phyloP scores from a whole-genome alignment of 495 filamentous ascomycete species.

The Lasiosphaeria ovina region DNA sequence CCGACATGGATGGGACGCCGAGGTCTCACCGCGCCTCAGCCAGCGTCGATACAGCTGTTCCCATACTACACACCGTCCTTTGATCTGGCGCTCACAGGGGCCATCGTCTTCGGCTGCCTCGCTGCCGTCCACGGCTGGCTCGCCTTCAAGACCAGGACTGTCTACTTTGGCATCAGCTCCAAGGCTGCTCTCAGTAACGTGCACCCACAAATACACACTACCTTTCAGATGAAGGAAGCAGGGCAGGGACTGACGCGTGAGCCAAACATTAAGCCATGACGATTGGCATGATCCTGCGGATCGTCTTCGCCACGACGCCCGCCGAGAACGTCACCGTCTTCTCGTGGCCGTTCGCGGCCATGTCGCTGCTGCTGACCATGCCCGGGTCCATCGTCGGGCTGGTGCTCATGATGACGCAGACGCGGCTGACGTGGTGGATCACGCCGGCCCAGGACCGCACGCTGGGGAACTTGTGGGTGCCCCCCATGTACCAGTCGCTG shows the following conservation, averaged over 20 bases:
- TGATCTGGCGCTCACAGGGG: background rate
- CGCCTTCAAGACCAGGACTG: conserved; percentile 2
- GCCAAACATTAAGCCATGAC: background rate
- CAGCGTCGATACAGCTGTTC: background rate
- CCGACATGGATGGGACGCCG: too few relatives aligned
- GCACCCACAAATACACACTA: background rate
- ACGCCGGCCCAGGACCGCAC: conserved; percentile 6
- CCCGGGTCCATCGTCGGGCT: conserved; percentile 7
- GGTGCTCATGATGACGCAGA: conserved; percentile 16
- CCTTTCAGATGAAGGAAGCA: too few relatives aligned
- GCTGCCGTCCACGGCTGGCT: background rate
- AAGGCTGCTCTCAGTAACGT: conserved; percentile 7
- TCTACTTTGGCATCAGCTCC: background rate
- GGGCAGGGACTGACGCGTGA: background rate
- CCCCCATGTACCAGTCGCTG: conserved; percentile 9
- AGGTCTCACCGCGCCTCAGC: background rate
- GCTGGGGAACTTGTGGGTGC: conserved; percentile 3
- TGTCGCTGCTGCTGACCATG: conserved; percentile 2
- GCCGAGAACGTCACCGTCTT: background rate
- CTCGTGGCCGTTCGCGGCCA: background rate
- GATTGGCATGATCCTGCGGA: background rate
- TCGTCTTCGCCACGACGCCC: background rate
- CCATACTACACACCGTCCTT: conserved; percentile 1
- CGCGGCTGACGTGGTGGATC: conserved; percentile 15
- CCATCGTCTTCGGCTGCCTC: background rate